Evolutionary conservation across 2,329 filamentous ascomycete genomes (phyloP).

Genomic region (Talaromyces albobiverticillius): DNA sequence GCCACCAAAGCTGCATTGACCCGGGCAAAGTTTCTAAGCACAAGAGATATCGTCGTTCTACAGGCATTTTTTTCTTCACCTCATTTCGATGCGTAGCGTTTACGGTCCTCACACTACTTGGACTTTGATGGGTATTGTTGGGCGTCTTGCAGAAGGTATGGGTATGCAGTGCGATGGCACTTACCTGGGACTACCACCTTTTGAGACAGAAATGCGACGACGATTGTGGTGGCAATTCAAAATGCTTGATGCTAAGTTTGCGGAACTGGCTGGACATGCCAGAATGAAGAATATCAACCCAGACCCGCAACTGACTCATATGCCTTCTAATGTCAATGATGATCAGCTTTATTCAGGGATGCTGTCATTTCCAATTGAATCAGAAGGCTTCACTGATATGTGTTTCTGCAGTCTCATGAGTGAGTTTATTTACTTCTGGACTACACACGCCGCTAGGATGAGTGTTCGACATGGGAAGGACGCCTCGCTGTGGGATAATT

Average conservation of each 20-base stretch:
- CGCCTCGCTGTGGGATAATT: neutral
- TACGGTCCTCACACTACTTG: neutral
- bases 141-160: constrained; percentile 74
- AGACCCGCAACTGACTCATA: constrained; percentile 68
- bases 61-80: constrained; percentile 28
- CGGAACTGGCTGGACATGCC: constrained; percentile 69
- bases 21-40: constrained; percentile 25
- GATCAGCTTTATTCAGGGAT: constrained; percentile 15
- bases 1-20: constrained; percentile 24
- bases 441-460: neutral
- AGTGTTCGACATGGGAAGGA: neutral
- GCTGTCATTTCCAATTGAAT: constrained; percentile 10
- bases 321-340: constrained; percentile 43
- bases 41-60: constrained; percentile 24
- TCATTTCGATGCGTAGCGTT: constrained; percentile 16
- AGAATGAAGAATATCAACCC: constrained; percentile 61
- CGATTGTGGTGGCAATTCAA: constrained; percentile 75
- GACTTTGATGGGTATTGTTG: constrained; percentile 63
- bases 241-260: constrained; percentile 71
- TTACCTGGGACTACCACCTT: constrained; percentile 59
- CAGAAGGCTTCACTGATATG: constrained; percentile 14
- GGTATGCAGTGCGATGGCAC: constrained; percentile 69
- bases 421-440: neutral
- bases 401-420: constrained; percentile 8
- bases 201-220: constrained; percentile 69